Evolutionary conservation across 371 early-diverging fungal genomes (phyloP), one percentile per base, ranked within the genome.

Genomic region (Mortierella sp.): DNA sequence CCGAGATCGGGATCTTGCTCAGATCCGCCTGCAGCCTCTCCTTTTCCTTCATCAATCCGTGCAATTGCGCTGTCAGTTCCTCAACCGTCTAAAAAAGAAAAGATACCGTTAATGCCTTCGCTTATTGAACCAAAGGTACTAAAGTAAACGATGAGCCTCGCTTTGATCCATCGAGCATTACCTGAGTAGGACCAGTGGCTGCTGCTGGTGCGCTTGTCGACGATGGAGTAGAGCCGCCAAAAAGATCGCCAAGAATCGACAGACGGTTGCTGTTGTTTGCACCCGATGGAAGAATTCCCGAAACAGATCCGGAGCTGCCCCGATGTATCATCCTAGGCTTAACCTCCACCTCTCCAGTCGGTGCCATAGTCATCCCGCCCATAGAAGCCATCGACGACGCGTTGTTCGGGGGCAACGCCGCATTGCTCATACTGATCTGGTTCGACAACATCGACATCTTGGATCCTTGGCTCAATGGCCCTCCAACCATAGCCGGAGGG

Each of bases 1-100:
- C 91, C 50, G 87, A 85, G n/a, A 87, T 73, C 34, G 91, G 91
- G 26, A 89, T 87, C 77, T 90, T 90, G 72, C 89, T 90, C 66
- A 90, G 84, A 52, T 89, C 90, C 24, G 88, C 87, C 83, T 90
- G 89, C 37, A 91, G 85, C 43, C 48, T 69, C 29, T 81, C 82
- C 47, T 81, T 81, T 37, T 81, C 77, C 47, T 81, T 81, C 64
- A 81, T 67, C 43, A 81, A 24, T 10, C 48, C 37, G 34, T 81
- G 77, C 68, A 81, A 41, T 14, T 81, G 82, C 22, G 65, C 71
- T 13, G 77, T 74, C 58, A 81, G 50, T 41, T 81, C 82, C 34
- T 81, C 82, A 3, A 81, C 72, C 24, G 80, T 63, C 76, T 79
- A 70, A 47, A 63, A 24, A 47, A 26, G 14, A 41, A 34, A 37